phyloP scores from a whole-genome alignment of 805 yeast species.

The Saccharomyces mikatae region DNA sequence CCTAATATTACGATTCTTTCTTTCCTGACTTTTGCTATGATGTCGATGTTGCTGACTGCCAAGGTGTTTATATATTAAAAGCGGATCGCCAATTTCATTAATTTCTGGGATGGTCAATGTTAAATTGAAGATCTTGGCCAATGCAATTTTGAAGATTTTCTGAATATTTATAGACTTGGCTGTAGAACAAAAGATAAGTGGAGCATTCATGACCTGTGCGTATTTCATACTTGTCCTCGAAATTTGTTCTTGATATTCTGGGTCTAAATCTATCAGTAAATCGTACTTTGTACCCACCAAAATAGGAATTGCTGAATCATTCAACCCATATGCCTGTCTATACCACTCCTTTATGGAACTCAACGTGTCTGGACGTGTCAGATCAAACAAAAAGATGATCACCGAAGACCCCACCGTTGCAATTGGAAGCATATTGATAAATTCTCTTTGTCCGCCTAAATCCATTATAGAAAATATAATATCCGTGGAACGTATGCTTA shows the following conservation, averaged over 20 bases:
- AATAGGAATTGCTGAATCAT: slow-evolving; percentile 83
- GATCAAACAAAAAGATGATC: slow-evolving; percentile 77
- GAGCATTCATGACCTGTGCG: slow-evolving; percentile 81
- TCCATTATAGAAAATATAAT: slow-evolving; percentile 91
- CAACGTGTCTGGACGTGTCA: slow-evolving; percentile 74
- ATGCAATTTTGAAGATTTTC: slow-evolving; percentile 82
- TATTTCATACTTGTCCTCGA: slow-evolving; percentile 73
- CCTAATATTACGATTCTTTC: background rate
- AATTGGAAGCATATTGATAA: slow-evolving; percentile 86
- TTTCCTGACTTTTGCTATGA: background rate
- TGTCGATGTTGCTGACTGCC: background rate
- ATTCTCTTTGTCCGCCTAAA: slow-evolving; percentile 89
- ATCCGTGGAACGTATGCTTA: slow-evolving; percentile 73
- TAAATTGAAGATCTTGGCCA: slow-evolving; percentile 84
- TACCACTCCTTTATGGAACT: slow-evolving; percentile 89
- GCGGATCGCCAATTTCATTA: slow-evolving; percentile 79
- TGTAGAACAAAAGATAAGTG: slow-evolving; percentile 80
- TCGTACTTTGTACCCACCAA: slow-evolving; percentile 91
- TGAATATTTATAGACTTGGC: slow-evolving; percentile 86
- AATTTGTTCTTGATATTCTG: slow-evolving; percentile 71
- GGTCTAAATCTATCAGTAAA: slow-evolving; percentile 65
- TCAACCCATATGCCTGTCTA: slow-evolving; percentile 78
- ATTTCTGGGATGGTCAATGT: slow-evolving; percentile 77
- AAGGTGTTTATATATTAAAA: slow-evolving; percentile 50
- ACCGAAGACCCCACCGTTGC: slow-evolving; percentile 91